A percentile compares a stretch with the other conserved stretches of the same genome.
Evolutionary conservation across 305 asterid species (phyloP).

Genomic region (Fraxinus dipetala): DNA sequence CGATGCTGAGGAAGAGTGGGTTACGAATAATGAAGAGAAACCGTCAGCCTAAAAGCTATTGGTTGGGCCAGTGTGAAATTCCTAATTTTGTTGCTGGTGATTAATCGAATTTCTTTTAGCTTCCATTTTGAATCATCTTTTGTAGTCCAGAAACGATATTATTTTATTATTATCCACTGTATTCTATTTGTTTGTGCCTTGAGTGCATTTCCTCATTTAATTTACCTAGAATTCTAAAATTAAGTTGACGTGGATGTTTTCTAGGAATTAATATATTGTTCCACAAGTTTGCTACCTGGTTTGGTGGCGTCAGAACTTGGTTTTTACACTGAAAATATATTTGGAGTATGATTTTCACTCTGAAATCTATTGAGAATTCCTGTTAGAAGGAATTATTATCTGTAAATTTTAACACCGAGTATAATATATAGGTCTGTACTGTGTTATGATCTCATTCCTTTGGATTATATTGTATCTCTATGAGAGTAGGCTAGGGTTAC

Average conservation of each 20-base stretch:
- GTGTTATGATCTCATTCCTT: not conserved
- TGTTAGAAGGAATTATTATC: not conserved
- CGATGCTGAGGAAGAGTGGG: constrained; percentile 92
- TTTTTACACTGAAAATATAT: constrained; percentile 7
- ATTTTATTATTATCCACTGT: constrained; percentile 16
- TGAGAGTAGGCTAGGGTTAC: not conserved
- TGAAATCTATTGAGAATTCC: not conserved
- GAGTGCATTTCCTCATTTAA: constrained; percentile 21
- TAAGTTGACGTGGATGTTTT: constrained; percentile 16
- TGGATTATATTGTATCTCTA: constrained; percentile 9
- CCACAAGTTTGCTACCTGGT: constrained; percentile 19
- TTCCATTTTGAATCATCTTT: constrained; percentile 38
- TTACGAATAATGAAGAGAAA: constrained; percentile 83
- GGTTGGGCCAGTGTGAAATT: constrained; percentile 69
- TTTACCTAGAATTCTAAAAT: constrained; percentile 22
- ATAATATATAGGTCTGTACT: not conserved
- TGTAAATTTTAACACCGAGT: not conserved
- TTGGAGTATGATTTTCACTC: not conserved
- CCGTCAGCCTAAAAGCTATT: constrained; percentile 83
- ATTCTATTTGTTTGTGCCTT: constrained; percentile 23
- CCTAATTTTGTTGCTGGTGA: constrained; percentile 79
- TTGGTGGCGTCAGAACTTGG: constrained; percentile 35
- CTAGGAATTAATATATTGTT: constrained; percentile 27
- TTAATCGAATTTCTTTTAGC: constrained; percentile 56
- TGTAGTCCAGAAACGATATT: constrained; percentile 24